phyloP scores from a whole-genome alignment of 345 rosid genomes.

The Eucalyptus regnans region DNA sequence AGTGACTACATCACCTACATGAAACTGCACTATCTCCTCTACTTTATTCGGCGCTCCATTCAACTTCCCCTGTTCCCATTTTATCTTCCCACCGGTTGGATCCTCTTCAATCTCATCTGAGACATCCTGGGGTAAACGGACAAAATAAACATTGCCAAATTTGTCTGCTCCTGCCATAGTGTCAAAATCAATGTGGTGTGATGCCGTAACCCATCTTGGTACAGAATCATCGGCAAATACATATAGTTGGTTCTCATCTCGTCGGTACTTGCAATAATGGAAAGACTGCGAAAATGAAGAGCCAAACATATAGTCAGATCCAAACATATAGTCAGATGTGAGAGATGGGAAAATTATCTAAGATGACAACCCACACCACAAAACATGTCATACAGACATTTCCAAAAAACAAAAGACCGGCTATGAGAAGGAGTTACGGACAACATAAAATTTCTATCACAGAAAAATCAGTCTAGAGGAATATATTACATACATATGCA shows the following conservation, averaged over 20 bases:
- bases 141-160: conserved; percentile 89
- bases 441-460: background rate
- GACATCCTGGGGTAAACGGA: conserved; percentile 79
- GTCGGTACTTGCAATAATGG: conserved; percentile 97
- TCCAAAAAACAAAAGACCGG: background rate
- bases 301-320: too few relatives aligned
- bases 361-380: background rate
- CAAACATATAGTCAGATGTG: background rate
- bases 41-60: conserved; percentile 97
- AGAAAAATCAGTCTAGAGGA: background rate
- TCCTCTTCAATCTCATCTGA: conserved; percentile 98
- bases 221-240: conserved; percentile 93
- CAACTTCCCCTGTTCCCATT: conserved; percentile 98
- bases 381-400: background rate
- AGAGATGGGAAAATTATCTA: background rate
- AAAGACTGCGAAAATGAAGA: conserved; percentile 57
- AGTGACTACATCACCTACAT: conserved; percentile 76
- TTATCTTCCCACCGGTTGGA: conserved; percentile 95
- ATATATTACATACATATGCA: background rate
- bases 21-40: conserved; percentile 94
- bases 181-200: conserved; percentile 86
- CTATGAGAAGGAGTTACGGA: background rate
- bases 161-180: conserved; percentile 97
- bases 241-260: conserved; percentile 94
- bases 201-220: conserved; percentile 95